A percentile compares a stretch with the other conserved stretches of the same genome.
These are phyloP conservation scores for Pichia sp. DNA, from an alignment of 1,139 yeast genomes.

Conservation along the genomic window DNA sequence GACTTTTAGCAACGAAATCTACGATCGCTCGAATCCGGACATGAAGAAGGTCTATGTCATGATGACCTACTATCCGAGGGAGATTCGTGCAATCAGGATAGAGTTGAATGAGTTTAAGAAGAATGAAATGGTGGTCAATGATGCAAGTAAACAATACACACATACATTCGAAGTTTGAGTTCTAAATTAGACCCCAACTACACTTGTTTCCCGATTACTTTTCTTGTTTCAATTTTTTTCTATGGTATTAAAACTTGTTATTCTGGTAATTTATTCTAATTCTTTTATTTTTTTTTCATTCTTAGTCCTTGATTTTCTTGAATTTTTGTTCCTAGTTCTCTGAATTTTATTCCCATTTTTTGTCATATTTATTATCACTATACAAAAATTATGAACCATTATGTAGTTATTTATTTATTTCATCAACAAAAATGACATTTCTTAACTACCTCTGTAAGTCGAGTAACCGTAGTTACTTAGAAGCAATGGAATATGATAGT, in stretches of 20 bases:
- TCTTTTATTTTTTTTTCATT: background rate
- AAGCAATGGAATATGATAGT: constrained; percentile 82
- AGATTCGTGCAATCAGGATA: constrained; percentile 44
- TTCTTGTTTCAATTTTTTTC: background rate
- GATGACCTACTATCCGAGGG: constrained; percentile 43
- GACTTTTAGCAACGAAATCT: constrained; percentile 45
- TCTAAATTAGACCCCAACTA: background rate
- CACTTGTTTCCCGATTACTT: background rate
- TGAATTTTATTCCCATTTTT: background rate
- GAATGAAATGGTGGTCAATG: constrained; percentile 52
- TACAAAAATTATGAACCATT: background rate
- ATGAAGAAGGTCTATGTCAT: constrained; percentile 47
- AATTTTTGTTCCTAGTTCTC: background rate
- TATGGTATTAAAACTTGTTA: no score
- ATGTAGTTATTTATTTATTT: background rate
- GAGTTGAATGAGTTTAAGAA: constrained; percentile 50
- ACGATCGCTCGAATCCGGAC: constrained; percentile 43
- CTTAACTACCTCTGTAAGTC: constrained; percentile 68
- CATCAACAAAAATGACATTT: background rate
- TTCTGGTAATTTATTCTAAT: background rate
- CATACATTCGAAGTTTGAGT: constrained; percentile 44
- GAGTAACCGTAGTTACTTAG: constrained; percentile 81
- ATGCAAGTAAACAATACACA: constrained; percentile 45
- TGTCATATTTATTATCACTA: background rate
- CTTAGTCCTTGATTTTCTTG: background rate